These are phyloP conservation scores for Fusarium aywerte DNA, from an alignment of 2,329 filamentous ascomycete species.

Conservation along the genomic window DNA sequence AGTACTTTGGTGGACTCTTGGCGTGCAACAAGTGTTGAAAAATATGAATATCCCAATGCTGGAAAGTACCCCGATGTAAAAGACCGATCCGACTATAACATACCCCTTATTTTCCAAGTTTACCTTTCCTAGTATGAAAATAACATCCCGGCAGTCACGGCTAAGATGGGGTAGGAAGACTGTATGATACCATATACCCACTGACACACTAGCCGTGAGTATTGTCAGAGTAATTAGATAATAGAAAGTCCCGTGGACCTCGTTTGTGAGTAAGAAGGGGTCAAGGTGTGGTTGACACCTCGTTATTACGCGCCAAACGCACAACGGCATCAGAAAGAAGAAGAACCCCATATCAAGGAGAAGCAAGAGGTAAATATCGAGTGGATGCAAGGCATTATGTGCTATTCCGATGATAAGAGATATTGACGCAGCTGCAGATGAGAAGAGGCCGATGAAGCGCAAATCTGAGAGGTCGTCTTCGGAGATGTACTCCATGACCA, in stretches of 20 bases:
- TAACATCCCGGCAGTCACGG: slow-evolving; percentile 45
- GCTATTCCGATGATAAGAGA: slow-evolving; percentile 47
- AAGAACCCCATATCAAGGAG: slow-evolving; percentile 48
- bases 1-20: slow-evolving; percentile 25
- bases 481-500: slow-evolving; percentile 49
- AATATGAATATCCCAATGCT: slow-evolving; percentile 42
- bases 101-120: slow-evolving; percentile 44
- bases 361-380: slow-evolving; percentile 50
- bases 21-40: slow-evolving; percentile 40
- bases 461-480: slow-evolving; percentile 45
- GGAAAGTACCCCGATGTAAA: slow-evolving; percentile 47
- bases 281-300: slow-evolving; percentile 49
- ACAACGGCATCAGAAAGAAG: slow-evolving; percentile 49
- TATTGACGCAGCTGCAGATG: slow-evolving; percentile 45
- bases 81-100: slow-evolving; percentile 46
- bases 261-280: slow-evolving; percentile 46
- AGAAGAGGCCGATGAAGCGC: slow-evolving; percentile 49
- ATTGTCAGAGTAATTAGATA: slow-evolving; percentile 43
- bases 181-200: slow-evolving; percentile 51
- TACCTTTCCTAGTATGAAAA: slow-evolving; percentile 50
- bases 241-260: slow-evolving; percentile 44
- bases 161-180: slow-evolving; percentile 40
- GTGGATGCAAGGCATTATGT: slow-evolving; percentile 37
- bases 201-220: slow-evolving; percentile 43
- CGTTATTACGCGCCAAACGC: slow-evolving; percentile 49